Evolutionary conservation across 305 asterid species (phyloP).

Genomic region (Coffea humblotiana): DNA sequence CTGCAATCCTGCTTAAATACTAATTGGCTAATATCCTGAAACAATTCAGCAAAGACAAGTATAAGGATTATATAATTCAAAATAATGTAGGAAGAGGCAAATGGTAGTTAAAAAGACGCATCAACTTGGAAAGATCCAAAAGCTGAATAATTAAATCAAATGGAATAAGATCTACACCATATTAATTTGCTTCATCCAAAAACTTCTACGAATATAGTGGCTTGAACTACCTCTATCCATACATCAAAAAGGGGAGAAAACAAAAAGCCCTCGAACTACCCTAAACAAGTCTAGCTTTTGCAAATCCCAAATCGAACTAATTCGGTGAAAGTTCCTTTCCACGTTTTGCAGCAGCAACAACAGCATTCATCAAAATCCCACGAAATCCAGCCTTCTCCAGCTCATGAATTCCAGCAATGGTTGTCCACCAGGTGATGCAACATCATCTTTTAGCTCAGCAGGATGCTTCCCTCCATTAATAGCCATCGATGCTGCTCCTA

Average conservation of each 20-base stretch:
- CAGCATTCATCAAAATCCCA: slow-evolving; percentile 85
- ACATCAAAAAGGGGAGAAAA: no score
- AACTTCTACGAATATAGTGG: not conserved
- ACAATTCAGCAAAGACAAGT: no score
- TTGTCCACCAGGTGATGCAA: slow-evolving; percentile 90
- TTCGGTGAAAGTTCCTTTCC: slow-evolving; percentile 65
- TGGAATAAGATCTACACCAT: not conserved
- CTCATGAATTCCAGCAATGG: slow-evolving; percentile 88
- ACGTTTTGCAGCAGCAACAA: slow-evolving; percentile 91
- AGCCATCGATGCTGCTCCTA: slow-evolving; percentile 84
- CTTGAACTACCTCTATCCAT: not conserved
- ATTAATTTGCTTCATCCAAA: not conserved
- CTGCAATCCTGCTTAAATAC: no score
- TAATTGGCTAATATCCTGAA: no score
- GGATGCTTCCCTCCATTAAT: slow-evolving; percentile 64
- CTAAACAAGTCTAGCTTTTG: not conserved
- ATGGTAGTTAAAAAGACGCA: not conserved
- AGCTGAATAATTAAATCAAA: not conserved
- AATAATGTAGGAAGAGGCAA: no score
- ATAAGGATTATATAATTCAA: no score
- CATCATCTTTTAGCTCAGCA: slow-evolving; percentile 89
- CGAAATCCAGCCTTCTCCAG: slow-evolving; percentile 88
- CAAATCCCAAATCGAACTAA: slow-evolving; percentile 22
- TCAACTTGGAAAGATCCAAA: not conserved
- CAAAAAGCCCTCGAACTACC: not conserved